Percentiles rank a stretch among this genome's conserved stretches.
phyloP scores from a whole-genome alignment of 441 rosid genomes.

The Erodium trifolium region DNA sequence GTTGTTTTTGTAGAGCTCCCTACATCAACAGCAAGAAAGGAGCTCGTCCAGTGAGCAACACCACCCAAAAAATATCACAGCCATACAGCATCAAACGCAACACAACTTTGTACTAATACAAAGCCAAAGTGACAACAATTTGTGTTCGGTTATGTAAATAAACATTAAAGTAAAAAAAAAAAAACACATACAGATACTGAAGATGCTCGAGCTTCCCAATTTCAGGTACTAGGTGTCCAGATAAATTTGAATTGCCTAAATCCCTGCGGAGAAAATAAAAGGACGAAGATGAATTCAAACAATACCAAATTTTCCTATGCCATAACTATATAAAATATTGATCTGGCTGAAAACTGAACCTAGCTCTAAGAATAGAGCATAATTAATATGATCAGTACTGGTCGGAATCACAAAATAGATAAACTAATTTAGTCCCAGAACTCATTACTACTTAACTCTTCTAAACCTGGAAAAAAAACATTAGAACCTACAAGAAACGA shows the following conservation, averaged over 20 bases:
- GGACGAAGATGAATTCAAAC: not conserved
- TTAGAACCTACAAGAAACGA: not conserved
- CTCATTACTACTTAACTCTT: not conserved
- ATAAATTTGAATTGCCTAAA: constrained; percentile 79
- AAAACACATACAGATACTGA: constrained; percentile 80
- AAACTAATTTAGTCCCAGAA: not conserved
- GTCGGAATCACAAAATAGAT: not conserved
- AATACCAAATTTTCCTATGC: not conserved
- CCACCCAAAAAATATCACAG: too few relatives aligned
- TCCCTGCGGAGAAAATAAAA: constrained; percentile 50
- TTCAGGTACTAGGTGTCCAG: constrained; percentile 79
- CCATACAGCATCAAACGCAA: too few relatives aligned
- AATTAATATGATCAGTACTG: too few relatives aligned
- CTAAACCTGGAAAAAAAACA: too few relatives aligned
- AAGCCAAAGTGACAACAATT: not conserved
- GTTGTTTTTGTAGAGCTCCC: constrained; percentile 90
- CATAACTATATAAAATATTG: not conserved
- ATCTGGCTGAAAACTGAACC: not conserved
- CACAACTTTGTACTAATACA: not conserved
- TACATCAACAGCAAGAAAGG: constrained; percentile 13
- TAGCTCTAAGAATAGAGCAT: not conserved
- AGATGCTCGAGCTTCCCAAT: constrained; percentile 82
- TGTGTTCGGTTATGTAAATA: not conserved
- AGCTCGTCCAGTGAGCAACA: too few relatives aligned
- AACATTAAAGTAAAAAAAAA: constrained; percentile 2